These are phyloP conservation scores for Cubamyces lactineus DNA, from an alignment of 768 basidiomycete genomes.

Conservation along the genomic window DNA sequence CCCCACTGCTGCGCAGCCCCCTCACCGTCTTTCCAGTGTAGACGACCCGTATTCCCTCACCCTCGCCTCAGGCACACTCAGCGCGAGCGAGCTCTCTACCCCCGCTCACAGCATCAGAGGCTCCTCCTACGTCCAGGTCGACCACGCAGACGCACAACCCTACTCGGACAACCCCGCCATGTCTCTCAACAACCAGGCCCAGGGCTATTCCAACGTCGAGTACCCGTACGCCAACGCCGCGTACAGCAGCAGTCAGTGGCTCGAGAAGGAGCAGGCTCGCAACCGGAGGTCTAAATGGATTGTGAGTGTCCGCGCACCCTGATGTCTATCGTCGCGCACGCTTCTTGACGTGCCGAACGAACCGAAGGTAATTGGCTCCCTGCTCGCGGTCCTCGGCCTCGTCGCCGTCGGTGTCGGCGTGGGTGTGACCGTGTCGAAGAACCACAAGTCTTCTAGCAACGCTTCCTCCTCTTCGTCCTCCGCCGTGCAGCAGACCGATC, in stretches of 20 bases:
- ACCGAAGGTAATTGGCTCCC: constrained; percentile 54
- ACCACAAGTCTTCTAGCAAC: constrained; percentile 44
- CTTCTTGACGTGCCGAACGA: not conserved
- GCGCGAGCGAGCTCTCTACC: constrained; percentile 15
- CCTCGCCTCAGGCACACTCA: constrained; percentile 28
- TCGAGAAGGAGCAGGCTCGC: constrained; percentile 40
- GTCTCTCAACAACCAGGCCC: constrained; percentile 29
- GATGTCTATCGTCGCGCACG: not conserved
- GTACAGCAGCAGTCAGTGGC: constrained; percentile 43
- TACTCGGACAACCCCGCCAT: constrained; percentile 10
- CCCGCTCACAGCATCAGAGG: constrained; percentile 15
- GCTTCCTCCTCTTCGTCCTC: constrained; percentile 27
- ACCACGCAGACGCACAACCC: constrained; percentile 19
- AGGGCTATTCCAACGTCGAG: constrained; percentile 40
- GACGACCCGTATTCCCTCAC: constrained; percentile 42
- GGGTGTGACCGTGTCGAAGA: constrained; percentile 67
- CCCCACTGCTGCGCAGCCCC: constrained; percentile 38
- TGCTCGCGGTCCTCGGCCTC: constrained; percentile 51
- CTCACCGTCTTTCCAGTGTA: constrained; percentile 37
- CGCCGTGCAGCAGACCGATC: constrained; percentile 43
- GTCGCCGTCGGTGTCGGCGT: constrained; percentile 61
- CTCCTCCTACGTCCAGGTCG: constrained; percentile 27
- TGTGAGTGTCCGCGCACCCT: constrained; percentile 42
- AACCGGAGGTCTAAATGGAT: constrained; percentile 51
- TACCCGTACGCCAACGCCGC: constrained; percentile 28